Evolutionary conservation across 1,284 basidiomycete species (phyloP).

Genomic region (Ceratobasidium sp.): DNA sequence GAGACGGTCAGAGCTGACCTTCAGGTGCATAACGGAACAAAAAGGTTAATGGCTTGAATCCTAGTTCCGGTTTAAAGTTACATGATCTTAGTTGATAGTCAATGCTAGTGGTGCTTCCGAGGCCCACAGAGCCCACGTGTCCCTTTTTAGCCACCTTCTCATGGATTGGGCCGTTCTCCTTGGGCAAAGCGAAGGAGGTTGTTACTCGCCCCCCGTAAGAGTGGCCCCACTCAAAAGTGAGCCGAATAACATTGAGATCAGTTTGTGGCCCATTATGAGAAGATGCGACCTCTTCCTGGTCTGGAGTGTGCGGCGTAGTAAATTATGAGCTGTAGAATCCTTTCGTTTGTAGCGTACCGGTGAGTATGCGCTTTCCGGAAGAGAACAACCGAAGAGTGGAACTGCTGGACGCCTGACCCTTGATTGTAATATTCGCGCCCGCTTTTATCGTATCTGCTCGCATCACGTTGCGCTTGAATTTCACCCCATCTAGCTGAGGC

Average conservation of each 20-base stretch:
- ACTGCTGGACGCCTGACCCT: background rate
- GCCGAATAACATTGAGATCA: conserved; percentile 15
- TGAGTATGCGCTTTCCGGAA: conserved; percentile 11
- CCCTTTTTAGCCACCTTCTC: conserved; percentile 24
- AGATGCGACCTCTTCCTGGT: background rate
- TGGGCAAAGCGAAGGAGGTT: background rate
- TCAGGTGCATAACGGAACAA: conserved; percentile 24
- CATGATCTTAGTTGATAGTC: background rate
- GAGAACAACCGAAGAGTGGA: background rate
- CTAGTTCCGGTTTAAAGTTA: background rate
- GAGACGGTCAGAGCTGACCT: background rate
- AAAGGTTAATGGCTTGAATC: background rate
- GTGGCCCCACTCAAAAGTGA: background rate
- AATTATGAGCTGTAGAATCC: background rate
- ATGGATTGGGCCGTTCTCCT: background rate
- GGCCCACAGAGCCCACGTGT: background rate
- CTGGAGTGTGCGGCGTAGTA: background rate
- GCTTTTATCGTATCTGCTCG: background rate
- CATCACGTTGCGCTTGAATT: background rate
- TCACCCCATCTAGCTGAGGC: background rate
- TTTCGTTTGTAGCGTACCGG: background rate
- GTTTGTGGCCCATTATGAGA: background rate
- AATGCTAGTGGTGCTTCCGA: background rate
- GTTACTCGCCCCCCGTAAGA: too few species aligned
- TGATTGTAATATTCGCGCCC: background rate